Conservation (phyloP, 1,284 basidiomycete genomes). For the Uromyces viciae-fabae region DNA sequence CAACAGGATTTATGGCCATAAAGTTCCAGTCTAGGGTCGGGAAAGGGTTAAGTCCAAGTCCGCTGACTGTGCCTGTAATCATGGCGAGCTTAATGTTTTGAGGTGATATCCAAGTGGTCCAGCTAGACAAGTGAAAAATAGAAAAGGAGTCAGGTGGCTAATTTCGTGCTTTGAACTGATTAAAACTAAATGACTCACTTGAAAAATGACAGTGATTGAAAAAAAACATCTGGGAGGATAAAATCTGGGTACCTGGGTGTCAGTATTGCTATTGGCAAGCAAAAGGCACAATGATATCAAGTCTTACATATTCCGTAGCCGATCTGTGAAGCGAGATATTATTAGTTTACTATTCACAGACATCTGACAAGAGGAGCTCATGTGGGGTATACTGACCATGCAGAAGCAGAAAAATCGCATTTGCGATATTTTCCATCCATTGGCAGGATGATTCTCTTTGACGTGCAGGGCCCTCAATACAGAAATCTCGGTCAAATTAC, state of each 20-base stretch:
- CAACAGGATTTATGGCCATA: slow-evolving; percentile 51
- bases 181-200: slow-evolving; percentile 10
- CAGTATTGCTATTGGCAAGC: background rate
- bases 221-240: slow-evolving; percentile 37
- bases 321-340: background rate
- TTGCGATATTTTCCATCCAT: slow-evolving; percentile 41
- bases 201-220: slow-evolving; percentile 39
- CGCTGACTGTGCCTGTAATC: slow-evolving; percentile 49
- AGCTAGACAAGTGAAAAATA: background rate
- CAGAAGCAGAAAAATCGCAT: slow-evolving; percentile 32
- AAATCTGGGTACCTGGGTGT: too few relatives aligned
- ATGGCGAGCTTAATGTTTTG: slow-evolving; percentile 45
- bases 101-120: slow-evolving; percentile 42
- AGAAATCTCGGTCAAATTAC: slow-evolving; percentile 34
- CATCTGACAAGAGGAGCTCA: too few relatives aligned
- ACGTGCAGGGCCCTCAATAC: slow-evolving; percentile 32
- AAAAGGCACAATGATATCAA: background rate
- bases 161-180: background rate
- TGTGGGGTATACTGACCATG: slow-evolving; percentile 3
- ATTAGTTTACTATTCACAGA: background rate
- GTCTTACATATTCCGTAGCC: slow-evolving; percentile 40
- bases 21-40: slow-evolving; percentile 59
- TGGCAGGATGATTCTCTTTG: slow-evolving; percentile 22
- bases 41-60: slow-evolving; percentile 56
- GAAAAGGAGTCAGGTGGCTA: background rate